Evolutionary conservation across 2,329 filamentous ascomycete species (phyloP).

Genomic region (Dryadomyces sulphureus): DNA sequence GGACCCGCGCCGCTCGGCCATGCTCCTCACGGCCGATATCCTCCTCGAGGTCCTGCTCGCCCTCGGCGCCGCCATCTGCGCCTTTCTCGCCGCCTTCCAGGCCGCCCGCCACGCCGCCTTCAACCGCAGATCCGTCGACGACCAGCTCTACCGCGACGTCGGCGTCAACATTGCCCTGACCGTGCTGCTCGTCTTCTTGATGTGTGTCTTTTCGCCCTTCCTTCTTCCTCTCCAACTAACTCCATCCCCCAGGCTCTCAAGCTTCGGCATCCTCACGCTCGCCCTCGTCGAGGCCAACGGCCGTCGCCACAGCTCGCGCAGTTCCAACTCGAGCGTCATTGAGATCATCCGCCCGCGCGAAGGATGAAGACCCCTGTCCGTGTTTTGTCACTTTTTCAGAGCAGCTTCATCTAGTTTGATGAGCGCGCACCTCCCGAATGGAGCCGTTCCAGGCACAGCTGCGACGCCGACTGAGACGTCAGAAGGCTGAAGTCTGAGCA

Average conservation of each 20-base stretch:
- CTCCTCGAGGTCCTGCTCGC: constrained; percentile 2
- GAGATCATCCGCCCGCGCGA: constrained; percentile 7
- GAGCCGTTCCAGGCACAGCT: no score
- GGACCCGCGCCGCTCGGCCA: background rate
- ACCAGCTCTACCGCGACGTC: constrained; percentile 6
- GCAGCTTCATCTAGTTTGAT: no score
- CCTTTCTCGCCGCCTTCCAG: constrained; percentile 10
- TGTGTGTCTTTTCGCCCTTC: background rate
- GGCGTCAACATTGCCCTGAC: constrained; percentile 3
- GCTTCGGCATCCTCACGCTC: constrained; percentile 5
- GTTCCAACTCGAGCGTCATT: constrained; percentile 8
- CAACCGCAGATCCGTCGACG: constrained; percentile 1
- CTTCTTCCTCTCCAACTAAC: background rate
- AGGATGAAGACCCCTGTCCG: background rate
- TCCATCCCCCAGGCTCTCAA: constrained; percentile 1
- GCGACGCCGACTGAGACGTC: no score
- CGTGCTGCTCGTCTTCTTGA: constrained; percentile 3
- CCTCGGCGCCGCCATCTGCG: constrained; percentile 7
- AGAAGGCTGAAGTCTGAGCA: no score
- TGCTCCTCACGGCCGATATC: constrained; percentile 1
- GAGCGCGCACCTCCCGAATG: no score
- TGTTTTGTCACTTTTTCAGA: no score
- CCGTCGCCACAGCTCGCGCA: background rate
- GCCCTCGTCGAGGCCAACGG: constrained; percentile 1
- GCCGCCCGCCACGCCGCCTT: constrained; percentile 6